phyloP scores from a whole-genome alignment of 768 basidiomycete species.

The Pisolithus albus region DNA sequence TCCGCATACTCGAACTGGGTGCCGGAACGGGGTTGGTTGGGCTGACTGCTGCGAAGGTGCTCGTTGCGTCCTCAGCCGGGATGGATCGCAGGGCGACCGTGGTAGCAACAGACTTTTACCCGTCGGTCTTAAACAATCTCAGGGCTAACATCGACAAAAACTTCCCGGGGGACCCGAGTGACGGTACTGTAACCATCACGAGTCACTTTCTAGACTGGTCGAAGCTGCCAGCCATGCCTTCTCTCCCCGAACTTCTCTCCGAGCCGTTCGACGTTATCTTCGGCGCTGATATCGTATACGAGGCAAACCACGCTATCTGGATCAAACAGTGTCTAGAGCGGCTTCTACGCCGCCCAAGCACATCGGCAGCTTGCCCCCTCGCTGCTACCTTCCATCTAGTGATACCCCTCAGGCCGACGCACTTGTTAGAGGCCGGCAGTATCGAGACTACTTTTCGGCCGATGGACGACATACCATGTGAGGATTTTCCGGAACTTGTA shows the following conservation, averaged over 20 bases:
- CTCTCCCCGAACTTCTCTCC: conserved; percentile 20
- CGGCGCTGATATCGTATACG: conserved; percentile 52
- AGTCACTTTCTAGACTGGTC: conserved; percentile 38
- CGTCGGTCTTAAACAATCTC: conserved; percentile 43
- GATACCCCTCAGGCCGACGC: conserved; percentile 67
- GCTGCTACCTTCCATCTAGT: conserved; percentile 56
- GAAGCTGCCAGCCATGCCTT: conserved; percentile 8
- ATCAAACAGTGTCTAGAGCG: conserved; percentile 36
- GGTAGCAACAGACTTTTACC: conserved; percentile 45
- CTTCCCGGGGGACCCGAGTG: conserved; percentile 9
- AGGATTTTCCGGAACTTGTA: conserved; percentile 28
- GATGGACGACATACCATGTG: not conserved
- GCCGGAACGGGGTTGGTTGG: conserved; percentile 53
- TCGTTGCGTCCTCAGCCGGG: conserved; percentile 7
- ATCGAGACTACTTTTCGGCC: conserved; percentile 50
- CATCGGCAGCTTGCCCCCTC: not conserved
- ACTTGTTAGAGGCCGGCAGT: conserved; percentile 48
- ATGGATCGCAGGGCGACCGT: conserved; percentile 18
- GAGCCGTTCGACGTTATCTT: conserved; percentile 42
- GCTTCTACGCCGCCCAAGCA: conserved; percentile 27
- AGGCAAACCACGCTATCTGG: conserved; percentile 41
- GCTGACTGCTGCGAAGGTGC: conserved; percentile 32
- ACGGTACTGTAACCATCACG: conserved; percentile 12
- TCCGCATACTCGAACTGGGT: conserved; percentile 48
- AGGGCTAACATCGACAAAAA: conserved; percentile 36